Evolutionary conservation across 2,329 filamentous ascomycete species (phyloP).

Genomic region (Colletotrichum godetiae): DNA sequence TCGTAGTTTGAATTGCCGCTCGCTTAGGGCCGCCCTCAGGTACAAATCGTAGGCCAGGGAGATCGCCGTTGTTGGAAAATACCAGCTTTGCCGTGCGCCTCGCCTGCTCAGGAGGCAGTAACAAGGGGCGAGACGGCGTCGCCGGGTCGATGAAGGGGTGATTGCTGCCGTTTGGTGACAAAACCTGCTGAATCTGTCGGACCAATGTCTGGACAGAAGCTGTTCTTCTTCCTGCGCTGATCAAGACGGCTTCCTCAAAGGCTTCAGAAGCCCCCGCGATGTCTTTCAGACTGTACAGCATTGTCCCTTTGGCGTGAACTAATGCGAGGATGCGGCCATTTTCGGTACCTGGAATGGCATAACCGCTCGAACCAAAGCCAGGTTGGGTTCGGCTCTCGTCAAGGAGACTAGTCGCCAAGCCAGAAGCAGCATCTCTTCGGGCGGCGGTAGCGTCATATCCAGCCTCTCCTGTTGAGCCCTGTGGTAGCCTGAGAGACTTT

Average conservation of each 20-base stretch:
- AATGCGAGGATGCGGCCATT: constrained; percentile 95
- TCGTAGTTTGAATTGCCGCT: constrained; percentile 90
- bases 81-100: constrained; percentile 85
- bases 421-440: neutral
- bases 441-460: constrained; percentile 18
- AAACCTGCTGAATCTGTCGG: constrained; percentile 77
- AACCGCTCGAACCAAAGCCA: constrained; percentile 75
- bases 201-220: constrained; percentile 83
- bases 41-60: constrained; percentile 83
- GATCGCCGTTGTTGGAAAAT: constrained; percentile 78
- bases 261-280: constrained; percentile 83
- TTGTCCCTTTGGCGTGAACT: constrained; percentile 97
- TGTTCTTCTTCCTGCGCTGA: constrained; percentile 80
- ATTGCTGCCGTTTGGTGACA: constrained; percentile 57
- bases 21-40: constrained; percentile 77
- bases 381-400: constrained; percentile 36
- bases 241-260: constrained; percentile 94
- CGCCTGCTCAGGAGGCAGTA: constrained; percentile 86
- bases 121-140: constrained; percentile 63
- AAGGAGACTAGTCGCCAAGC: neutral
- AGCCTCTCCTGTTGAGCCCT: constrained; percentile 49
- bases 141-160: constrained; percentile 43
- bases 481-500: constrained; percentile 63
- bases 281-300: constrained; percentile 91
- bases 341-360: constrained; percentile 84